A percentile compares a stretch with the other conserved stretches of the same genome.
Conservation (phyloP, 2,329 filamentous ascomycete species). For the Colletotrichum trifolii region DNA sequence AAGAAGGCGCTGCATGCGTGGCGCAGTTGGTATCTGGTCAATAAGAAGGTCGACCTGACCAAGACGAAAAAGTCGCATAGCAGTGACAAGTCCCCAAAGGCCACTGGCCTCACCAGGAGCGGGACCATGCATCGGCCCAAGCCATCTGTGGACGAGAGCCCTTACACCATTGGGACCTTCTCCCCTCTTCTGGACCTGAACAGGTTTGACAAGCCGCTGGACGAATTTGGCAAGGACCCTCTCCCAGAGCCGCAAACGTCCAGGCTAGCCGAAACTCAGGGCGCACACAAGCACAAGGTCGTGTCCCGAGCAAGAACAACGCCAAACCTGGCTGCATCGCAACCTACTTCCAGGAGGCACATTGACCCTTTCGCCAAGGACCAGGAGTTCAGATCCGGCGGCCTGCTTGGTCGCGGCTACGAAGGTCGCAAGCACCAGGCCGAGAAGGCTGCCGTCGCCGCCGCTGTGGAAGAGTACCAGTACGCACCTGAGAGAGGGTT, state of each 20-base stretch:
- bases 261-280: constrained; percentile 14
- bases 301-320: constrained; percentile 28
- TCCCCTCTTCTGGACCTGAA: constrained; percentile 74
- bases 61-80: constrained; percentile 46
- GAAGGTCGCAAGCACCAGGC: constrained; percentile 58
- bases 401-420: constrained; percentile 63
- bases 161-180: constrained; percentile 74
- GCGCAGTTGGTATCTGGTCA: constrained; percentile 92
- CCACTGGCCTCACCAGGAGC: constrained; percentile 44
- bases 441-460: constrained; percentile 40
- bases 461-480: constrained; percentile 1
- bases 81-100: constrained; percentile 43
- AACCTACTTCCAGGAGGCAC: constrained; percentile 15
- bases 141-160: constrained; percentile 60
- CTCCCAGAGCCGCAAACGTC: constrained; percentile 40
- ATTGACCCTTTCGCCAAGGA: constrained; percentile 42
- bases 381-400: constrained; percentile 60
- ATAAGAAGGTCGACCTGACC: constrained; percentile 69
- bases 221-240: constrained; percentile 60
- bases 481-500: constrained; percentile 31
- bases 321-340: constrained; percentile 19
- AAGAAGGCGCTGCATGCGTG: constrained; percentile 79
- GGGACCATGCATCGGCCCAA: constrained; percentile 49
- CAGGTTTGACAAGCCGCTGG: constrained; percentile 64
- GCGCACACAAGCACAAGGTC: constrained; percentile 17